Evolutionary conservation across 2,329 filamentous ascomycete species (phyloP), one percentile per base, ranked within the genome.

Genomic region (Xylariales sp.): DNA sequence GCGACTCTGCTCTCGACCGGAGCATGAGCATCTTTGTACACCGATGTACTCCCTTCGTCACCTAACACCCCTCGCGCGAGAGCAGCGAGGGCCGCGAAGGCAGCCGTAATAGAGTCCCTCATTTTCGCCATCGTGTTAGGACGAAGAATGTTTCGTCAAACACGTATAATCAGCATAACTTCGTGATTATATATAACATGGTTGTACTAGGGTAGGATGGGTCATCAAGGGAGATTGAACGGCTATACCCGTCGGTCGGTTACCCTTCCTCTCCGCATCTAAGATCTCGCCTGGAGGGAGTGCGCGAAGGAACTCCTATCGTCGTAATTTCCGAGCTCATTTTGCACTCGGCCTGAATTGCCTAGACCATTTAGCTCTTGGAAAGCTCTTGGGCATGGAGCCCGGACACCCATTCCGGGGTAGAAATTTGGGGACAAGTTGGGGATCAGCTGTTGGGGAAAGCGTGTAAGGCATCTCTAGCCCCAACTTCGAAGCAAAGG

Each of bases 11-110:
- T 86, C 59, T 92, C 88, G 14, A 93, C 82, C 7, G 87, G 80
- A 5, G 89, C 87, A 64, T 82, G 83, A 5, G 89, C 81, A 75
- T 93, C 83, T 76, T 90, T 91, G 83, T 92, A 92, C 49, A 87
- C 69, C 2, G 84, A 66, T n/a, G 60, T 58, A 30, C 54, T 57
- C 39, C 23, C 69, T 8, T 57, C 69, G 59, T 74, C 69, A 16
- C 67, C 68, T 5, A 68, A 57, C 9, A 50, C 67, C 8, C 69
- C 68, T 9, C 67, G 68, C n/a, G 57, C 52, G 39, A 71, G 48
- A 45, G 69, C 67, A 54, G 69, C 64, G 4, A 75, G 69, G 16
- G 69, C 53, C 39, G 67, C 64, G 23, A 74, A n/a, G 36, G 55
- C 53, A 5, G 71, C 36, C 28, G 64, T 64, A 30, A 71, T 63